Percentiles rank a stretch among this genome's conserved stretches.
Evolutionary conservation across 768 basidiomycete species (phyloP).

Genomic region (Russula virescens): DNA sequence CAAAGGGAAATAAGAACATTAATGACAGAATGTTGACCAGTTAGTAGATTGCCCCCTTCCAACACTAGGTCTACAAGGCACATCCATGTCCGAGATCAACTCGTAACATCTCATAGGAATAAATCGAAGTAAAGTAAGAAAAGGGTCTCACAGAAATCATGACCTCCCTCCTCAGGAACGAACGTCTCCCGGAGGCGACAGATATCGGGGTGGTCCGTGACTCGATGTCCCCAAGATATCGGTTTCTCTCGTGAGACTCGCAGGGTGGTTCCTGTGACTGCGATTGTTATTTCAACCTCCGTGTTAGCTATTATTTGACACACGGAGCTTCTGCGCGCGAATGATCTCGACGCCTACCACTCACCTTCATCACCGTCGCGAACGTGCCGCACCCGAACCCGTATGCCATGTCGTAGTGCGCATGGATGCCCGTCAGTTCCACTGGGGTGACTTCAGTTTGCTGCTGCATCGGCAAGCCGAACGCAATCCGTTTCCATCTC

Average conservation of each 20-base stretch:
- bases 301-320: conserved; percentile 15
- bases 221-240: conserved; percentile 69
- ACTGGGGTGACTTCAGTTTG: conserved; percentile 41
- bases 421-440: conserved; percentile 49
- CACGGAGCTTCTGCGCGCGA: conserved; percentile 42
- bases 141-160: conserved; percentile 48
- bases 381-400: conserved; percentile 90
- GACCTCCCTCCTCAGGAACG: conserved; percentile 45
- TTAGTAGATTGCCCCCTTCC: too few relatives aligned
- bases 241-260: conserved; percentile 63
- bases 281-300: too few relatives aligned
- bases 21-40: too few relatives aligned
- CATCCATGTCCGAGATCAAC: not conserved
- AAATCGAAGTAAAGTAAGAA: not conserved
- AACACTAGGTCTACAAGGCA: too few relatives aligned
- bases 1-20: too few relatives aligned
- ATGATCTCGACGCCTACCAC: conserved; percentile 92
- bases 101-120: not conserved
- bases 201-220: conserved; percentile 81
- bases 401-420: conserved; percentile 56
- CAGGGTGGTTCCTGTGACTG: conserved; percentile 12
- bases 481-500: conserved; percentile 79
- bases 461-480: conserved; percentile 56
- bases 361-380: conserved; percentile 81
- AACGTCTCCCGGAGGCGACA: conserved; percentile 76